Evolutionary conservation across 768 basidiomycete species (phyloP).

Genomic region (Coprinopsis cinerea): DNA sequence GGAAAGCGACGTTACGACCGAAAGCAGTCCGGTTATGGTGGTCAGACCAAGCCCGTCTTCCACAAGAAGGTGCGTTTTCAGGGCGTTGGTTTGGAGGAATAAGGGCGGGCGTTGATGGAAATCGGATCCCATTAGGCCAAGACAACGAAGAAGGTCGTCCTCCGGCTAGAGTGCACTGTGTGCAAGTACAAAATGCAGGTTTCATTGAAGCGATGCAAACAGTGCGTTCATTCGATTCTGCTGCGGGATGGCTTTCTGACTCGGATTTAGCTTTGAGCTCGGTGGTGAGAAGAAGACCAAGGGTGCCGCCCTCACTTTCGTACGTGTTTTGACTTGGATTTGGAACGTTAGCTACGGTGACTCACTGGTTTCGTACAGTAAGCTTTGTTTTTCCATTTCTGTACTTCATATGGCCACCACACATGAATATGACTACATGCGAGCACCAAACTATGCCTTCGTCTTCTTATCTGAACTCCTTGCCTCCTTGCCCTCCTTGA

Average conservation of each 20-base stretch:
- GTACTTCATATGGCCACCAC: constrained; percentile 12
- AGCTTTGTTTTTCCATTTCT: constrained; percentile 20
- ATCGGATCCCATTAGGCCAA: constrained; percentile 57
- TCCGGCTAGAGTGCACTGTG: constrained; percentile 93
- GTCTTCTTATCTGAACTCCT: no score
- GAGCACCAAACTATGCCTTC: no score
- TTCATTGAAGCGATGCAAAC: constrained; percentile 97
- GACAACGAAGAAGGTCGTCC: constrained; percentile 99
- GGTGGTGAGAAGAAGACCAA: constrained; percentile 99
- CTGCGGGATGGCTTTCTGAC: not conserved
- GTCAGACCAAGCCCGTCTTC: constrained; percentile 99
- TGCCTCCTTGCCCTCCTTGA: no score
- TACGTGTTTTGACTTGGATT: constrained; percentile 38
- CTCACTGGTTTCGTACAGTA: constrained; percentile 10
- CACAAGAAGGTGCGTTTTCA: constrained; percentile 86
- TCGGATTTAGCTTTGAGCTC: constrained; percentile 78
- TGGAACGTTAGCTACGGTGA: not conserved
- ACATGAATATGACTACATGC: constrained; percentile 25
- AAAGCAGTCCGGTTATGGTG: constrained; percentile 98
- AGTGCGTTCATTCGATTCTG: constrained; percentile 50
- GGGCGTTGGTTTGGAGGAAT: not conserved
- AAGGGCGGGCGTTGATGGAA: not conserved
- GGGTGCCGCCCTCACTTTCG: constrained; percentile 92
- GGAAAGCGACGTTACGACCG: constrained; percentile 99
- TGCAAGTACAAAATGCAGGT: constrained; percentile 99